Base-by-base conservation (phyloP, 2,329 filamentous ascomycete genomes). In the Claviceps sp. region DNA sequence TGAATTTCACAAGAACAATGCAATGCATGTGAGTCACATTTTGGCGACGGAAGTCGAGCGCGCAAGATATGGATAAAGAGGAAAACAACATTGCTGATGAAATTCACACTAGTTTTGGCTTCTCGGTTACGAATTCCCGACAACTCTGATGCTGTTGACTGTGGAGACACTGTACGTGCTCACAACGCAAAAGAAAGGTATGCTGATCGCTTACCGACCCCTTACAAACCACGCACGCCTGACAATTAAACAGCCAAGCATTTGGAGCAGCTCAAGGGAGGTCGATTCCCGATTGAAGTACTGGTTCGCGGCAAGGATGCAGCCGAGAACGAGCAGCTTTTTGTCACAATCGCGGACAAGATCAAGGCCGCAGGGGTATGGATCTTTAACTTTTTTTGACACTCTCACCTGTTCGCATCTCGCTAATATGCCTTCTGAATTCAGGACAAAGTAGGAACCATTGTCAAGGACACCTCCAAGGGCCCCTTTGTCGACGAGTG, bases 111-210 rank as follows among this genome's bases (percentile, higher is more conserved):
- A 96, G 90, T 95, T 97, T 70, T 98, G 94, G 94, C 78, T 98
- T 51, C 80, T 98, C 56, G 93, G 93, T 62, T 98, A 98, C 75
- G 93, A 98, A 68, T 98, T 98, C 64, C 93, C 93, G 37, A 90
- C 91, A 40, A 98, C 93, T 0, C 75, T 98, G 57, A 88, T 98
- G 75, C 78, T 98, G 50, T 83, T 98, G 66, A 97, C 91, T 1
- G 73, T 83, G 55, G 93, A 97, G 55, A 82, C 82, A 46, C 76
- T 97, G 60, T 94, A 93, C 70, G 85, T 97, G 54, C 82, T 98
- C 58, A 98, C 93, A 6, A 98, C 93, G 5, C 85, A 88, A 53
- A 98, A 98, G 73, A 98, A 98, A 81, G 91, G 89, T 95, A 65
- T 43, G 58, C 8, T 22, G 6, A 37, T 40, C 6, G 6, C 22